Evolutionary conservation across 2,329 filamentous ascomycete genomes (phyloP).

Genomic region (Purpureocillium lavendulum): DNA sequence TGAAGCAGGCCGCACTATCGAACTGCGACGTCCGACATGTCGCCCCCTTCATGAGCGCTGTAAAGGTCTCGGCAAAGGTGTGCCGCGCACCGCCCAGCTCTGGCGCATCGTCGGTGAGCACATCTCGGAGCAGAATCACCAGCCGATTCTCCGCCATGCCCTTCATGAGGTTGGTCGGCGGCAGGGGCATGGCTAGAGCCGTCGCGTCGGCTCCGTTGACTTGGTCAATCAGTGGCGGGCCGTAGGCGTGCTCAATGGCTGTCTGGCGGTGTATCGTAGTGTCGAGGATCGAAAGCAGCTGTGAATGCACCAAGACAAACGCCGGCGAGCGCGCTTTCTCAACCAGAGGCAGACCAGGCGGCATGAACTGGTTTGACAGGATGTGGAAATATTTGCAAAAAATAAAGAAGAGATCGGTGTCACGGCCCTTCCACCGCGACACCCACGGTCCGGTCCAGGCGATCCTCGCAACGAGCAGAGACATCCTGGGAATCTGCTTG

Average conservation of each 20-base stretch:
- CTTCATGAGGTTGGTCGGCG: slow-evolving; percentile 61
- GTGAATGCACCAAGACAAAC: slow-evolving; percentile 72
- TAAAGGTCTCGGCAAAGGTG: slow-evolving; percentile 70
- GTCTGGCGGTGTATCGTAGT: slow-evolving; percentile 74
- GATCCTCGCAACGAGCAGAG: slow-evolving; percentile 63
- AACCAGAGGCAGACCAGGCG: slow-evolving; percentile 39
- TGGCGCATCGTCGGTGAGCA: slow-evolving; percentile 47
- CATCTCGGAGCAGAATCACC: slow-evolving; percentile 73
- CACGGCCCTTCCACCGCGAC: slow-evolving; percentile 75
- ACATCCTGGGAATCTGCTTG: slow-evolving; percentile 55
- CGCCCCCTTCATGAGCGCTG: slow-evolving; percentile 62
- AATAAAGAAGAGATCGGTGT: slow-evolving; percentile 85
- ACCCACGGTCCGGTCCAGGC: slow-evolving; percentile 82
- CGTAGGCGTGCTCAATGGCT: slow-evolving; percentile 35
- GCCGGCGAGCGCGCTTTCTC: slow-evolving; percentile 63
- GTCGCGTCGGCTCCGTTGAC: slow-evolving; percentile 55
- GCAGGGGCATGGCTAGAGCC: slow-evolving; percentile 52
- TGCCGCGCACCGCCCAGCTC: slow-evolving; percentile 41
- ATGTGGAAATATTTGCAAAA: slow-evolving; percentile 86
- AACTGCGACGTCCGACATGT: slow-evolving; percentile 71
- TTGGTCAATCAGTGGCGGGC: slow-evolving; percentile 34
- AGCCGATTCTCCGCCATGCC: slow-evolving; percentile 85
- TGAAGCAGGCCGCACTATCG: slow-evolving; percentile 77
- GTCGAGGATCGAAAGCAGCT: slow-evolving; percentile 71
- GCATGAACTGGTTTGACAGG: slow-evolving; percentile 65